Conservation (phyloP, 2,329 filamentous ascomycete species). For the Chaetoscypha palmicola region DNA sequence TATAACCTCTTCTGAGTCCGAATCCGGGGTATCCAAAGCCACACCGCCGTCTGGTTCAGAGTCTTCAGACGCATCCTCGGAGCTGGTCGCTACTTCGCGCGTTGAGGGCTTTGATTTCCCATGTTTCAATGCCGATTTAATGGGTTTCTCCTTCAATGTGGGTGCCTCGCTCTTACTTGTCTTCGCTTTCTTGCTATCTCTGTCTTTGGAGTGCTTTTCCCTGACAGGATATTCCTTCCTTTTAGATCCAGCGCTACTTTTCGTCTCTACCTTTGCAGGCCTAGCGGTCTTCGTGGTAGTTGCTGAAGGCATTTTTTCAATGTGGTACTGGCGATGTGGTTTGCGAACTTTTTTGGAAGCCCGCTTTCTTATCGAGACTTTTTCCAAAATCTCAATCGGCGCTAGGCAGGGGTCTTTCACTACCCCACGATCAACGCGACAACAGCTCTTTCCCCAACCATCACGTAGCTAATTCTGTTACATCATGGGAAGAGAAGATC, state of each 20-base stretch:
- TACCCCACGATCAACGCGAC: conserved; percentile 10
- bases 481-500: conserved; percentile 72
- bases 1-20: conserved; percentile 4
- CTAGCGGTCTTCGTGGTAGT: conserved; percentile 38
- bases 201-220: conserved; percentile 33
- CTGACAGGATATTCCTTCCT: conserved; percentile 31
- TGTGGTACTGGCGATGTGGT: background rate
- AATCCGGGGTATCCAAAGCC: conserved; percentile 15
- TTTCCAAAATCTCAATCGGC: conserved; percentile 11
- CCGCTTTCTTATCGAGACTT: conserved; percentile 16
- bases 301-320: conserved; percentile 27
- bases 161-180: conserved; percentile 24
- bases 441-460: background rate
- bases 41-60: conserved; percentile 32
- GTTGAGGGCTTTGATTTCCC: conserved; percentile 25
- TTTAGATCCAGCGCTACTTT: conserved; percentile 38
- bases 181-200: conserved; percentile 46
- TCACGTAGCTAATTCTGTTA: conserved; percentile 4
- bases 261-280: conserved; percentile 44
- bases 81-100: conserved; percentile 31
- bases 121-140: conserved; percentile 1
- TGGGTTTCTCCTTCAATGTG: conserved; percentile 1
- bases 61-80: conserved; percentile 35
- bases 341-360: conserved; percentile 10
- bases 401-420: conserved; percentile 18